phyloP scores from a whole-genome alignment of 352 stramenopile species.

The Phytophthora cajani region DNA sequence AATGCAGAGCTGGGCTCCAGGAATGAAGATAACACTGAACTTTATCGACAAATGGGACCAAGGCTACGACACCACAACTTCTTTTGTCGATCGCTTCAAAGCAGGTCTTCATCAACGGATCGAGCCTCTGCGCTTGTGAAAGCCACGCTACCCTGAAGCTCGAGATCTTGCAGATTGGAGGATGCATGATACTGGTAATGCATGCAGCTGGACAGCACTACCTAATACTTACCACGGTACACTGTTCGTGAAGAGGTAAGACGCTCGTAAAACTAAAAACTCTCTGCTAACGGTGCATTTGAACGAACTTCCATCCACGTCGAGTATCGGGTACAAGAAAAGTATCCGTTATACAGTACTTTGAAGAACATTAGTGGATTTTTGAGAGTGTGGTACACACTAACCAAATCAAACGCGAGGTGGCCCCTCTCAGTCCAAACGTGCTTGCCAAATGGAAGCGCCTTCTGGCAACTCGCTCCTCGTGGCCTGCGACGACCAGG shows the following conservation, averaged over 20 bases:
- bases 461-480: conserved; percentile 12
- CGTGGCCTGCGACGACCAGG: conserved; percentile 22
- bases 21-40: not conserved
- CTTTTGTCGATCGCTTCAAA: not conserved
- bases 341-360: no score
- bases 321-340: not conserved
- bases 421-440: conserved; percentile 5
- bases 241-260: no score
- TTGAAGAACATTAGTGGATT: not conserved
- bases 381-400: not conserved
- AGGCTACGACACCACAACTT: not conserved
- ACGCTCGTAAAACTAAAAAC: not conserved
- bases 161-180: not conserved
- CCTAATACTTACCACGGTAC: no score
- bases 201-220: no score
- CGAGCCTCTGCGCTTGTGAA: not conserved
- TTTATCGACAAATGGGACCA: not conserved
- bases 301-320: not conserved
- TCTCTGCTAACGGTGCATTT: not conserved
- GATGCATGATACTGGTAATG: not conserved
- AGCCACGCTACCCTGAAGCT: not conserved
- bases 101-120: not conserved
- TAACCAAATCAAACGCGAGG: not conserved
- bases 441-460: conserved; percentile 7
- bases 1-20: not conserved